Evolutionary conservation across 306 rosid species (phyloP), one percentile per base, ranked within the genome.

Genomic region (Quercus dentata): DNA sequence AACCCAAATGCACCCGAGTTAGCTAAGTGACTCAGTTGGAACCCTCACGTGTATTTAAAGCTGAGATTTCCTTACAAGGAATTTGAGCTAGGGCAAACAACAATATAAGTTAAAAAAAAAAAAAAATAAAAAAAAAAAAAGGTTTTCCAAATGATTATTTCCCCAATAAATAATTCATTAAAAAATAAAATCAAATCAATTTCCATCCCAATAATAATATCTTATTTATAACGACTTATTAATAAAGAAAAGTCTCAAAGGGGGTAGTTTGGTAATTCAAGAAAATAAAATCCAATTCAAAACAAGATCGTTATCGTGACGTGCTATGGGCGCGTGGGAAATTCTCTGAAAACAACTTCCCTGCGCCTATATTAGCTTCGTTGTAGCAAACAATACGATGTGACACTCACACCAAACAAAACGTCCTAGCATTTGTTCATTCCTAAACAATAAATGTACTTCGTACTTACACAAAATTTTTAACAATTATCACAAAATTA

Each of bases 1-100:
- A 49, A 12, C 15, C 13, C 54, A 49, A 10, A 49, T 49, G 54
- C 54, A 12, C 15, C 54, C 54, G 17, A 49, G 54, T 49, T 0
- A 12, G 54, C 54, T 1, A 3, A 3, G 1, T 49, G 54, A 49
- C 54, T 3, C 13, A 10, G 13, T 49, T 49, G 17, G 72, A 71
- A 75, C 64, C 83, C 41, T 71, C 87, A 79, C 79, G 78, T 76
- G 81, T 56, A 49, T 69, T 15, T 38, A 62, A 78, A 74, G 76
- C 17, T 20, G 57, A 67, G 35, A 15, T 65, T 83, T 44, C 67
- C 79, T 17, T 55, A 21, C 68, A 18, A 51, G 21, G 56, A 76
- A 79, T 31, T 54, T 17, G 3, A 30, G 20, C 64, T 33, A 27
- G 11, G 25, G 18, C 19, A 31, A 10, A 6, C 14, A 58, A 27